A percentile compares a stretch with the other conserved stretches of the same genome.
phyloP scores from a whole-genome alignment of 768 basidiomycete genomes.

The Dioszegia aurantiaca region DNA sequence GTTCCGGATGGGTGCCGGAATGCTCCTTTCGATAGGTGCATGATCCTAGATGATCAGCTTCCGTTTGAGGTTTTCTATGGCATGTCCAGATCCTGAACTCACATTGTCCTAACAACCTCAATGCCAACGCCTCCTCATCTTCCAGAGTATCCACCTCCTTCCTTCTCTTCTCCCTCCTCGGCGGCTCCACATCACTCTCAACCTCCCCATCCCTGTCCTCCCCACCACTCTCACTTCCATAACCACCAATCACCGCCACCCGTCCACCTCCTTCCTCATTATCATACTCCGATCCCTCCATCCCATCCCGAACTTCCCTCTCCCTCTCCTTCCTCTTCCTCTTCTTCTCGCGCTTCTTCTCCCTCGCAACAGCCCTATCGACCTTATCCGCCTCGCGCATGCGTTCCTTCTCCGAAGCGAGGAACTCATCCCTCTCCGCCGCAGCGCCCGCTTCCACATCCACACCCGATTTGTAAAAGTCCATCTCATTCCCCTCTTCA shows the following conservation, averaged over 20 bases:
- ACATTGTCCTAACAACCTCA: constrained; percentile 55
- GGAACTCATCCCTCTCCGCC: constrained; percentile 67
- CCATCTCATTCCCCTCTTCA: constrained; percentile 75
- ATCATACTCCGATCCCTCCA: constrained; percentile 25
- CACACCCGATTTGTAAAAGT: constrained; percentile 79
- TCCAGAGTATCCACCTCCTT: constrained; percentile 54
- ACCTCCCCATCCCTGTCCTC: constrained; percentile 47
- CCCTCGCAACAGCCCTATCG: constrained; percentile 79
- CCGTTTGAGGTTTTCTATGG: not conserved
- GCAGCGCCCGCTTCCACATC: constrained; percentile 61
- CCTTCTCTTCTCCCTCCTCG: constrained; percentile 19
- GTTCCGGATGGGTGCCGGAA: too few relatives aligned
- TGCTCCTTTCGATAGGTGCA: too few relatives aligned
- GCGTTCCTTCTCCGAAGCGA: constrained; percentile 68
- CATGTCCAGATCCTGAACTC: not conserved
- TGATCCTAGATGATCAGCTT: not conserved
- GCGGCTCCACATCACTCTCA: constrained; percentile 26
- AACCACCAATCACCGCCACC: constrained; percentile 53
- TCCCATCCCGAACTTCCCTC: constrained; percentile 51
- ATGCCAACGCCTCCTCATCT: constrained; percentile 66
- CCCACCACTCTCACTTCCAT: constrained; percentile 59
- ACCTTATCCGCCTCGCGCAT: constrained; percentile 66
- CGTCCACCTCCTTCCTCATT: constrained; percentile 32
- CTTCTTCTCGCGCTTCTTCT: constrained; percentile 88
- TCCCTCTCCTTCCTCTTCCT: constrained; percentile 81